Percentiles rank a stretch among this genome's conserved stretches.
Evolutionary conservation across 2,329 filamentous ascomycete genomes (phyloP).

Genomic region (Cladosporium sp.): DNA sequence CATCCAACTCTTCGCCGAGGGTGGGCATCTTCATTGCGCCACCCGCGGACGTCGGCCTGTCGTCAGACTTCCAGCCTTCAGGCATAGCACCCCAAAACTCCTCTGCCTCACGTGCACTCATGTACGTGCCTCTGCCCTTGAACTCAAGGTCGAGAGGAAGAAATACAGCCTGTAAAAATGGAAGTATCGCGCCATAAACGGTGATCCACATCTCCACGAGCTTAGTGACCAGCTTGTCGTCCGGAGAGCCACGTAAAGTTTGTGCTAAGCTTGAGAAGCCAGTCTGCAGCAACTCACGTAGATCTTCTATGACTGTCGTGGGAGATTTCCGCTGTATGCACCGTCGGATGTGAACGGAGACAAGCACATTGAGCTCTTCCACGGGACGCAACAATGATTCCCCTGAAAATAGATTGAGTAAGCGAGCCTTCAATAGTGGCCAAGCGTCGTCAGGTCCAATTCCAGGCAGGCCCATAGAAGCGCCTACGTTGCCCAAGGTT

Average conservation of each 20-base stretch:
- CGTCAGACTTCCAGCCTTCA: conserved; percentile 36
- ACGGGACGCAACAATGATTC: conserved; percentile 75
- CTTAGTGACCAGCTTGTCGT: conserved; percentile 83
- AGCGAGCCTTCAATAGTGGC: conserved; percentile 71
- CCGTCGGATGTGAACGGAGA: conserved; percentile 72
- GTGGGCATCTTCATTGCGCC: conserved; percentile 38
- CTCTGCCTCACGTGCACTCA: conserved; percentile 71
- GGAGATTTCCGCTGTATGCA: conserved; percentile 71
- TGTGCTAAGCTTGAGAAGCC: conserved; percentile 86
- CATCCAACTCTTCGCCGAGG: conserved; percentile 65
- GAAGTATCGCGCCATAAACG: conserved; percentile 83
- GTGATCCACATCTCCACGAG: conserved; percentile 93
- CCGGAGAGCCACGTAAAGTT: conserved; percentile 70
- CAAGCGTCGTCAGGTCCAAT: conserved; percentile 69
- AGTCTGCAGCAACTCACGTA: conserved; percentile 69
- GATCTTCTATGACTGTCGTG: conserved; percentile 68
- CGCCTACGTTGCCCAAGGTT: conserved; percentile 41
- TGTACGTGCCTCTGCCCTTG: conserved; percentile 73
- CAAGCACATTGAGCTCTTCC: conserved; percentile 77
- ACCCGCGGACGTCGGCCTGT: conserved; percentile 38
- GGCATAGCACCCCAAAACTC: conserved; percentile 85
- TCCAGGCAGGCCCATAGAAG: conserved; percentile 44
- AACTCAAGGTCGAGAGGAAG: conserved; percentile 91
- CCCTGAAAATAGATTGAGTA: conserved; percentile 75
- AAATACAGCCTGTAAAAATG: conserved; percentile 94